Evolutionary conservation across 2,329 filamentous ascomycete genomes (phyloP).

Genomic region (Alternaria sp.): DNA sequence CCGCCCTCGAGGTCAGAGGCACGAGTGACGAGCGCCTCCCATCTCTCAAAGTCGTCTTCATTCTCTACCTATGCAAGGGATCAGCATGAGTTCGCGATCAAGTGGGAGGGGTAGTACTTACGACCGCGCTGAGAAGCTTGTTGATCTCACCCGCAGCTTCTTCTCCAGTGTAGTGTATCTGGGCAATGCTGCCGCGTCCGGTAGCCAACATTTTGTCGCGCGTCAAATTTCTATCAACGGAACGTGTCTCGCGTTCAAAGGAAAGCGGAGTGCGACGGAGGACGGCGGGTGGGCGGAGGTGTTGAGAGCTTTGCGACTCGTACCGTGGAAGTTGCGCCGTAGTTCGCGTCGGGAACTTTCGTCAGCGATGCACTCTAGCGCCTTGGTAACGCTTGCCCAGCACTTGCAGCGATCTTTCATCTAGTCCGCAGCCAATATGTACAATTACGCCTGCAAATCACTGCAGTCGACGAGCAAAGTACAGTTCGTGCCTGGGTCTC

Average conservation of each 20-base stretch:
- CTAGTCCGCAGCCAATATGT: background rate
- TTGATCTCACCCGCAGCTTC: constrained; percentile 68
- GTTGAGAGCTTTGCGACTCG: constrained; percentile 25
- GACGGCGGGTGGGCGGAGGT: constrained; percentile 14
- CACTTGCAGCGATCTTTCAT: constrained; percentile 15
- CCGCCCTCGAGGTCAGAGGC: constrained; percentile 89
- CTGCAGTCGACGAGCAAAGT: background rate
- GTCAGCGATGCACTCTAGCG: constrained; percentile 18
- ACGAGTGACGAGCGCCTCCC: constrained; percentile 89
- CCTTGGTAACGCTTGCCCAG: constrained; percentile 1
- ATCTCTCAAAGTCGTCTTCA: constrained; percentile 89
- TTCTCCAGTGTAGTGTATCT: constrained; percentile 46
- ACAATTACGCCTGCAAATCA: background rate
- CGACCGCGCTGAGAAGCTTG: constrained; percentile 79
- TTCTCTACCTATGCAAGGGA: constrained; percentile 64
- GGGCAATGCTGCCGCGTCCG: constrained; percentile 44
- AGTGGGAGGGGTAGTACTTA: constrained; percentile 58
- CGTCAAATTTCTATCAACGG: background rate
- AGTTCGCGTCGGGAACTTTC: constrained; percentile 26
- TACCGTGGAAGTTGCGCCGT: constrained; percentile 22
- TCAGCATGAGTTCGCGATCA: constrained; percentile 22
- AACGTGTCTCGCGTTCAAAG: constrained; percentile 11
- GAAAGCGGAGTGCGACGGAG: constrained; percentile 20
- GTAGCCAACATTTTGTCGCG: constrained; percentile 38
- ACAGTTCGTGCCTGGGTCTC: background rate